Evolutionary conservation across 805 yeast genomes (phyloP).

Genomic region (Millerago galiae): DNA sequence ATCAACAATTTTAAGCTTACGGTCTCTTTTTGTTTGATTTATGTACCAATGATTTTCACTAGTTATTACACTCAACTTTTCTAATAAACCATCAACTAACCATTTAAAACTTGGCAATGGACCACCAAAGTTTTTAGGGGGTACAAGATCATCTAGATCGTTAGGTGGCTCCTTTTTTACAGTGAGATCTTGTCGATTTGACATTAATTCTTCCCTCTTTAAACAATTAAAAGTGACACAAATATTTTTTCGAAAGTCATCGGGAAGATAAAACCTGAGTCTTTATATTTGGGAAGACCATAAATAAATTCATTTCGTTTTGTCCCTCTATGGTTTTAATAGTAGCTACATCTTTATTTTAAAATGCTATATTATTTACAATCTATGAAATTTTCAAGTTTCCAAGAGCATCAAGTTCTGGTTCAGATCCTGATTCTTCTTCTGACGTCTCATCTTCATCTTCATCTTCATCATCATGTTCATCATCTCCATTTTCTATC

Average conservation of each 20-base stretch:
- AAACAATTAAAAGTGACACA: too few species aligned
- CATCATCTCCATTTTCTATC: conserved; percentile 8
- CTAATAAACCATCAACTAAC: conserved; percentile 29
- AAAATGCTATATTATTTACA: background rate
- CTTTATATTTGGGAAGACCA: too few species aligned
- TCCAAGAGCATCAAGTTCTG: conserved; percentile 18
- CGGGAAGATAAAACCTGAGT: too few species aligned
- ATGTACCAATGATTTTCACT: conserved; percentile 10
- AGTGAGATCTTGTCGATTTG: background rate
- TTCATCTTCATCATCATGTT: conserved; percentile 8
- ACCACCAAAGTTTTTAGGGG: conserved; percentile 17
- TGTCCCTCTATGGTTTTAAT: too few species aligned
- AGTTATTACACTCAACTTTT: conserved; percentile 21
- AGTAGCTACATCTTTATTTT: too few species aligned
- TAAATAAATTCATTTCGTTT: too few species aligned
- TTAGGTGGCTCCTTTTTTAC: conserved; percentile 2
- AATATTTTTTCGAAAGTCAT: too few species aligned
- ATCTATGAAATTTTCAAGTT: conserved; percentile 9
- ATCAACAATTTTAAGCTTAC: conserved; percentile 25
- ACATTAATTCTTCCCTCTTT: too few species aligned
- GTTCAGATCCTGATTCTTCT: conserved; percentile 12
- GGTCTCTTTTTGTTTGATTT: conserved; percentile 6
- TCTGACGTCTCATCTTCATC: conserved; percentile 8
- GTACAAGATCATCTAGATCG: conserved; percentile 1
- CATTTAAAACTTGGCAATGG: conserved; percentile 33